Base-by-base conservation (phyloP, 2,329 filamentous ascomycete genomes). In the Alternaria sp. region DNA sequence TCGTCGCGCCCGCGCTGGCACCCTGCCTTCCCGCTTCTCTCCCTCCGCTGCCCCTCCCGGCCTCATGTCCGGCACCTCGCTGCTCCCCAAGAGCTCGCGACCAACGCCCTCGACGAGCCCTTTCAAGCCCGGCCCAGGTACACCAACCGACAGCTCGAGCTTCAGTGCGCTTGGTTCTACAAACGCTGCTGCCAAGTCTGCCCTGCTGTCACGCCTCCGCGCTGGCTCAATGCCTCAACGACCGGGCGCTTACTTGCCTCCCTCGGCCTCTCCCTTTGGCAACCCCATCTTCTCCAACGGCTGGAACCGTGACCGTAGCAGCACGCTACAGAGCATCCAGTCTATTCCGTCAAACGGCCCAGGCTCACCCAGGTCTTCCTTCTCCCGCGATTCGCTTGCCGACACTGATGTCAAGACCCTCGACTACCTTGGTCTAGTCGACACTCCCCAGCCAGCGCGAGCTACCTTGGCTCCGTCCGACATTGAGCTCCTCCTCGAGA, bases 221-320 rank as follows among this genome's bases (percentile, higher is more conserved):
- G 93, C 94, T 50, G 94, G 94, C 11, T 97, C 94, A 28, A 93
- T 97, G 90, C 94, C 94, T 45, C 94, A 97, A 77, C 88, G 92
- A 59, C 88, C 89, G 64, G 91, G 88, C 14, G 44, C 29, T 39
- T 90, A 90, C 63, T 68, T 88, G 68, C 79, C 85, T 69, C 76
- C 80, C 2, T 71, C 76, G 73, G 74, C 85, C 21, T 81, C 79
- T 51, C 92, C 93, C 0, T 97, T 98, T 72, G 94, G 94, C 0
- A 90, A 91, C 24, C 93, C 92, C 21, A 87, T 97, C 61, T 98
- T 98, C 79, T 86, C 87, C 17, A 93, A 90, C 67, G 92, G 88
- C 73, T 98, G 94, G 93, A 88, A 87, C 29, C 89, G 94, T 57
- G 92, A 96, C 68, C 86, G 94, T 66, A 92, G 91, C 52, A 93